phyloP scores from a whole-genome alignment of 2,329 filamentous ascomycete species.

The Alternaria burnsii region DNA sequence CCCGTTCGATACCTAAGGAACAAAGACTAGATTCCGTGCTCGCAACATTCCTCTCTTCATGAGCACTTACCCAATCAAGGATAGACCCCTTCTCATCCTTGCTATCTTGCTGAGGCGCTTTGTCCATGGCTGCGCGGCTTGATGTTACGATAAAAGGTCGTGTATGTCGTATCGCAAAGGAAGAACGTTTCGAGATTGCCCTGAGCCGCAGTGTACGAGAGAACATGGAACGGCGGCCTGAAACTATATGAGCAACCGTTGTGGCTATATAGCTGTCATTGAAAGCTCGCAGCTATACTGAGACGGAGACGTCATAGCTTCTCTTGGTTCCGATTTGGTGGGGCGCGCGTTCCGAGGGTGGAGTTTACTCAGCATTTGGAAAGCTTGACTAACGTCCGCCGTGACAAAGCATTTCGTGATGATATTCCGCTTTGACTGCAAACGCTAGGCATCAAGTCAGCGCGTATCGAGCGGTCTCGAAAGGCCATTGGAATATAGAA shows the following conservation, averaged over 20 bases:
- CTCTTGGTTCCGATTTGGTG: conserved; percentile 15
- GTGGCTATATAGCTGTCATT: conserved; percentile 36
- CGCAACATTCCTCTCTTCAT: no score
- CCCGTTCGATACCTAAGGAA: neutral
- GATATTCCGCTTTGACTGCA: neutral
- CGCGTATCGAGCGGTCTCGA: neutral
- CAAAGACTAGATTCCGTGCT: neutral
- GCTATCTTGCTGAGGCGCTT: conserved; percentile 9
- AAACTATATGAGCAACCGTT: neutral
- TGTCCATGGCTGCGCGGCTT: conserved; percentile 24
- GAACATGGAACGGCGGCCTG: conserved; percentile 23
- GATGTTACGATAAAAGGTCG: conserved; percentile 24
- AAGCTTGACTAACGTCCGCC: conserved; percentile 34
- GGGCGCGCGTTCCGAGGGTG: conserved; percentile 17
- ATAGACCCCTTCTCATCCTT: conserved; percentile 11
- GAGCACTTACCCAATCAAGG: conserved; percentile 8
- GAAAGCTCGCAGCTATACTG: conserved; percentile 21
- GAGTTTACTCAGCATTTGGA: conserved; percentile 42
- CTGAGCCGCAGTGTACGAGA: conserved; percentile 24
- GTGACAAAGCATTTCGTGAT: conserved; percentile 14
- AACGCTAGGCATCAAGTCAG: neutral
- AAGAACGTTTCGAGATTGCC: conserved; percentile 22
- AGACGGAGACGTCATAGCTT: conserved; percentile 31
- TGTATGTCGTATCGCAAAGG: conserved; percentile 12
- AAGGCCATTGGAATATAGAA: neutral